Evolutionary conservation across 1,139 yeast species (phyloP).

Genomic region (Magnusiomyces suaveolens): DNA sequence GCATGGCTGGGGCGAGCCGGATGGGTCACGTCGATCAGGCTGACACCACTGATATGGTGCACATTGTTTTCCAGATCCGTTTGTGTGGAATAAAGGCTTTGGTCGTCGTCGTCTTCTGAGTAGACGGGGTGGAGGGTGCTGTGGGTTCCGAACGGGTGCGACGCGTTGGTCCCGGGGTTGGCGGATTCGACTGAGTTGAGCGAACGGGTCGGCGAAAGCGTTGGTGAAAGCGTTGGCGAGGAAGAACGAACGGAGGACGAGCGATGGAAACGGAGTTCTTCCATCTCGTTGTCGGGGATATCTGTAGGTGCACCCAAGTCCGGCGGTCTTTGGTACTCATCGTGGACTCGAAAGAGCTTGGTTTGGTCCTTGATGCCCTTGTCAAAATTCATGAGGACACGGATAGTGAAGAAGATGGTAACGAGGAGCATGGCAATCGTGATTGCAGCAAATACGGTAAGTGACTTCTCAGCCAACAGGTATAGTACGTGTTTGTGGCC

Average conservation of each 20-base stretch:
- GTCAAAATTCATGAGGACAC: constrained; percentile 35
- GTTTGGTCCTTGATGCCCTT: neutral
- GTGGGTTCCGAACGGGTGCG: too few relatives aligned
- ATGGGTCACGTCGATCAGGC: too few relatives aligned
- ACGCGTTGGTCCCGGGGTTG: too few relatives aligned
- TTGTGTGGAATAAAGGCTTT: too few relatives aligned
- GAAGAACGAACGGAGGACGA: neutral
- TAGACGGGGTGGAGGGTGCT: too few relatives aligned
- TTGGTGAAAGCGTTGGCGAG: neutral
- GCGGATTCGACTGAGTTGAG: neutral
- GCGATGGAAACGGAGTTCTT: neutral
- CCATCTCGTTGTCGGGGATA: neutral
- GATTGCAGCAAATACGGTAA: constrained; percentile 42
- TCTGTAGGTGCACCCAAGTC: neutral
- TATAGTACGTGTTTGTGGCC: constrained; percentile 31
- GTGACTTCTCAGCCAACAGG: constrained; percentile 42
- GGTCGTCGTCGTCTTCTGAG: too few relatives aligned
- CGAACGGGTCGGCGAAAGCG: neutral
- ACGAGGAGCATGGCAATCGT: constrained; percentile 37
- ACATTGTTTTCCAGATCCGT: too few relatives aligned
- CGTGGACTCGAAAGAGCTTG: neutral
- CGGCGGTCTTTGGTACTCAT: neutral
- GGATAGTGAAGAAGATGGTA: constrained; percentile 35
- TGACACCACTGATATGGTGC: too few relatives aligned
- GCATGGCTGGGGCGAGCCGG: too few relatives aligned